Evolutionary conservation across 306 rosid genomes (phyloP).

Genomic region (Malus sylvestris): DNA sequence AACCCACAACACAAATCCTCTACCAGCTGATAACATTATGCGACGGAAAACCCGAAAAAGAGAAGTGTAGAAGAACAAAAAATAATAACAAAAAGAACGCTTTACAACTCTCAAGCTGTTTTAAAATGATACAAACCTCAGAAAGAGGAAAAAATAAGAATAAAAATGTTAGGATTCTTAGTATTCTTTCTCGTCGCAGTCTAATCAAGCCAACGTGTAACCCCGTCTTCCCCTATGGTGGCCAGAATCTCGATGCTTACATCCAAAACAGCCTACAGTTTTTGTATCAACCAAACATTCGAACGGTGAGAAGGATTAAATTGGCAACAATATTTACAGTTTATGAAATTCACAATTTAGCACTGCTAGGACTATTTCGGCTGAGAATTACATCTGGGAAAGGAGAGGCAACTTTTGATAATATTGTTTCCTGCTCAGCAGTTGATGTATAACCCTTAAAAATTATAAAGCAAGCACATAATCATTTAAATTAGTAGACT

Average conservation of each 20-base stretch:
- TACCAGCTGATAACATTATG: neutral
- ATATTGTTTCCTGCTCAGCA: neutral
- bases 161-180: conserved; percentile 1
- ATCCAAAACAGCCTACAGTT: conserved; percentile 79
- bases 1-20: conserved; percentile 9
- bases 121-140: conserved; percentile 34
- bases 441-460: too few species aligned
- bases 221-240: conserved; percentile 70
- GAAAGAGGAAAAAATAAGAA: neutral
- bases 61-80: neutral
- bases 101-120: conserved; percentile 38
- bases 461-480: neutral
- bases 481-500: neutral
- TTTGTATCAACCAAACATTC: conserved; percentile 1
- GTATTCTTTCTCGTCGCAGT: neutral
- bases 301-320: neutral
- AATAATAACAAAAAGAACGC: neutral
- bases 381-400: neutral
- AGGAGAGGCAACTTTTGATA: neutral
- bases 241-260: conserved; percentile 82
- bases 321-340: neutral
- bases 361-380: too few species aligned
- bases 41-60: neutral
- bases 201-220: conserved; percentile 92
- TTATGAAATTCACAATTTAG: neutral